Base-by-base conservation (phyloP, 148 eudicot species). In the Linanthus parryae region DNA sequence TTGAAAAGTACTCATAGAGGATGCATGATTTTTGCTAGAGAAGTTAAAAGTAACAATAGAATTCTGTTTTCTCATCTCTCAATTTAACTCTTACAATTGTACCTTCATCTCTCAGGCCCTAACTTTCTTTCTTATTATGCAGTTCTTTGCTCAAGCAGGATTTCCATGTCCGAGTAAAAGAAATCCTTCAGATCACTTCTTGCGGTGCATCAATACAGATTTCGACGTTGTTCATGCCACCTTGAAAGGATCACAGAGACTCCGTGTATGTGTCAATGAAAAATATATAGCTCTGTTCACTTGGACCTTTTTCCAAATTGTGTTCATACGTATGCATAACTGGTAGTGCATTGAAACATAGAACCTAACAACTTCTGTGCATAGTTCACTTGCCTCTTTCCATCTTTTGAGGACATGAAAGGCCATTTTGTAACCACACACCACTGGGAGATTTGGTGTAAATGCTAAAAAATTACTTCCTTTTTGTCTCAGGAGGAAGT, bases 81-180 rank as follows among this genome's bases (percentile, higher is more conserved):
- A n/a, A n/a, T n/a, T n/a, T n/a, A n/a, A n/a, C n/a, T n/a, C n/a
- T n/a, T n/a, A n/a, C n/a, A n/a, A n/a, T n/a, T n/a, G n/a, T n/a
- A n/a, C n/a, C n/a, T n/a, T n/a, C n/a, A 23, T 15, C 20, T 42
- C 2, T 42, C 23, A 2, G 20, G 5, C n/a, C 8, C 41, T 44
- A 14, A 23, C n/a, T n/a, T 29, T 17, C 20, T 58, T 7, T 18
- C 23, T 26, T 27, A 7, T 53, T 1, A 52, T 14, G 19, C 77
- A 90, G 97, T 86, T 90, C 73, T 91, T 91, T 73, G 86, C 82
- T 12, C 67, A 83, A 48, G 81, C 95, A 1, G 94, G 95, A 36
- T 91, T 74, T 57, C 89, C 97, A 24, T 91, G 97, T 69, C 97
- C 95, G 16, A 91, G 82, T 40, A 83, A 63, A 65, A 73, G 89